Conservation (phyloP, 306 rosid genomes). For the Prosopis cineraria region DNA sequence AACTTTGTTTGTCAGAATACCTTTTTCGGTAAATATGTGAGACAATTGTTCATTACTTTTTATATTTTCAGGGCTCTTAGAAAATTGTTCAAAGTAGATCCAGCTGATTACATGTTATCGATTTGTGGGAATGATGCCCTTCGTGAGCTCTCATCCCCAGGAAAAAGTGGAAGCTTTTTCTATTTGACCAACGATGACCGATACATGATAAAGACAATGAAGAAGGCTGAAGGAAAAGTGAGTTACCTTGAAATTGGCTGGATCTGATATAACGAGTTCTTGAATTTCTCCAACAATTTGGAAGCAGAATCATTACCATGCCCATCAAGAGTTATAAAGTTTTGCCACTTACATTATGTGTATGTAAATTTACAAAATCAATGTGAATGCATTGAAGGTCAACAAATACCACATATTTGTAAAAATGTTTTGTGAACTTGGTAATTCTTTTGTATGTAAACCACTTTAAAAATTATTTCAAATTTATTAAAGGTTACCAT, state of each 20-base stretch:
- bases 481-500: neutral
- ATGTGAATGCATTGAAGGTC: neutral
- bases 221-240: conserved; percentile 92
- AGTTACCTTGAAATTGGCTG: conserved; percentile 43
- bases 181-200: conserved; percentile 94
- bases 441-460: neutral
- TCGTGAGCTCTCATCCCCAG: conserved; percentile 97
- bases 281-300: conserved; percentile 13
- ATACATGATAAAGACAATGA: conserved; percentile 98
- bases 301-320: conserved; percentile 10
- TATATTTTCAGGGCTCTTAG: conserved; percentile 79
- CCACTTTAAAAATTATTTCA: conserved; percentile 2
- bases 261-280: conserved; percentile 9
- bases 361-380: neutral
- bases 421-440: neutral
- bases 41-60: conserved; percentile 30
- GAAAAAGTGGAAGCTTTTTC: conserved; percentile 98
- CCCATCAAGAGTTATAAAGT: conserved; percentile 12
- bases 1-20: neutral
- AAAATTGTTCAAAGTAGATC: conserved; percentile 92
- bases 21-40: neutral
- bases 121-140: conserved; percentile 96
- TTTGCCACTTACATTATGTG: neutral
- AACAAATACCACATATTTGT: neutral
- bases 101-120: conserved; percentile 98